Evolutionary conservation across 1,284 basidiomycete species (phyloP).

Genomic region (Lentinula novae-zelandiae): DNA sequence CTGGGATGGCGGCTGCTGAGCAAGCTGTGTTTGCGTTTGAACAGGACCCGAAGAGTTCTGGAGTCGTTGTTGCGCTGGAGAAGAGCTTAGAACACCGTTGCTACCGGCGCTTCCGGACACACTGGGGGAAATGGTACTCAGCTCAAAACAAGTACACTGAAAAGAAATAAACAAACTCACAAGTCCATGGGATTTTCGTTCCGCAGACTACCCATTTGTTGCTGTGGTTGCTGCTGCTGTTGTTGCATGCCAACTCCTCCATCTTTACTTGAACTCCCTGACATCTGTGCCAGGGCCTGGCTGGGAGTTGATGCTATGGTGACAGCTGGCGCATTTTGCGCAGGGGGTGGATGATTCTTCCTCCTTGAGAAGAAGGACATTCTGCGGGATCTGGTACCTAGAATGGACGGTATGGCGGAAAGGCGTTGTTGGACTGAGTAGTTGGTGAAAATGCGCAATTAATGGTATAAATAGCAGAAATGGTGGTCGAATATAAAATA

Average conservation of each 20-base stretch:
- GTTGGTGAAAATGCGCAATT: not conserved
- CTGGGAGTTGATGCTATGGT: slow-evolving; percentile 53
- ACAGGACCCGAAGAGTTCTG: slow-evolving; percentile 23
- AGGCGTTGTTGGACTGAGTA: not conserved
- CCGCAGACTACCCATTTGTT: slow-evolving; percentile 12
- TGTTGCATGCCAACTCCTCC: slow-evolving; percentile 20
- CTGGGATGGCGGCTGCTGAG: slow-evolving; percentile 33
- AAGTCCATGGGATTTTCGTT: slow-evolving; percentile 4
- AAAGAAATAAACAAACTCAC: not conserved
- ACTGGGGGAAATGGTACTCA: not conserved
- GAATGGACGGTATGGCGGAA: slow-evolving; percentile 50
- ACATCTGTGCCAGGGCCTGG: slow-evolving; percentile 59
- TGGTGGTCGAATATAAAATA: not conserved
- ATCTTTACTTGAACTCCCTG: slow-evolving; percentile 26
- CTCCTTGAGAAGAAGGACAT: slow-evolving; percentile 89
- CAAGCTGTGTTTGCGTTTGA: slow-evolving; percentile 23
- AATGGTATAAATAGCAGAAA: not conserved
- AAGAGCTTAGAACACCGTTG: slow-evolving; percentile 3
- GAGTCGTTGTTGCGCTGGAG: slow-evolving; percentile 27
- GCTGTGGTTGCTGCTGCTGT: slow-evolving; percentile 23
- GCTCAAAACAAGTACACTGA: not conserved
- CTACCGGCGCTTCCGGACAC: slow-evolving; percentile 2
- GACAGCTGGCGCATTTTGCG: slow-evolving; percentile 32
- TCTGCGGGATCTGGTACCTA: slow-evolving; percentile 57
- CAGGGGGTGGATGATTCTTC: slow-evolving; percentile 53